Evolutionary conservation across 805 yeast species (phyloP).

Genomic region (Candida awuae): DNA sequence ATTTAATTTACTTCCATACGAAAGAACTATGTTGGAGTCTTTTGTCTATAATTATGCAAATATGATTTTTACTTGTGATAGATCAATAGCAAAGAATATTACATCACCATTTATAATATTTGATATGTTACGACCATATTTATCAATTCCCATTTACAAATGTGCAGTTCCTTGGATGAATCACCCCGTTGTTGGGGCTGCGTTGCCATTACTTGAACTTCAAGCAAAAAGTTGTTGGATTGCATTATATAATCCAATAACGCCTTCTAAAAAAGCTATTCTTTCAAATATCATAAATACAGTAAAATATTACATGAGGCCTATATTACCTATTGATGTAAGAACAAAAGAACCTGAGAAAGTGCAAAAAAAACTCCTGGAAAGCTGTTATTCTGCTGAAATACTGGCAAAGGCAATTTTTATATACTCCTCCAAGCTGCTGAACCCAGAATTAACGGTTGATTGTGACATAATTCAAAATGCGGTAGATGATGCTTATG

Average conservation of each 20-base stretch:
- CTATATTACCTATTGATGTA: conserved; percentile 14
- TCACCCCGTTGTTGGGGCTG: conserved; percentile 35
- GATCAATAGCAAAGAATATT: conserved; percentile 21
- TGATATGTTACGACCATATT: conserved; percentile 21
- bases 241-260: conserved; percentile 17
- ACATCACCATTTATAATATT: conserved; percentile 38
- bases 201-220: conserved; percentile 31
- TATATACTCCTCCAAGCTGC: conserved; percentile 12
- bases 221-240: conserved; percentile 32
- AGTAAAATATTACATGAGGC: conserved; percentile 13
- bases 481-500: conserved; percentile 8
- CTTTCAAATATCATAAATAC: conserved; percentile 5
- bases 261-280: conserved; percentile 1
- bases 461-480: conserved; percentile 9
- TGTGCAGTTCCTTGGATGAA: conserved; percentile 32
- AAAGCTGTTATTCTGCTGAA: conserved; percentile 16
- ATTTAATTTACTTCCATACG: too few relatives aligned
- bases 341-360: conserved; percentile 12
- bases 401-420: conserved; percentile 13
- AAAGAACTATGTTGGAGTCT: conserved; percentile 37
- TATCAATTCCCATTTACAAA: conserved; percentile 30
- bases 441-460: conserved; percentile 6
- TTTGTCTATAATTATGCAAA: conserved; percentile 37
- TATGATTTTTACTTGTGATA: conserved; percentile 29
- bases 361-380: conserved; percentile 15